These are phyloP conservation scores for Colletotrichum noveboracense DNA, from an alignment of 2,329 filamentous ascomycete species.

Conservation along the genomic window DNA sequence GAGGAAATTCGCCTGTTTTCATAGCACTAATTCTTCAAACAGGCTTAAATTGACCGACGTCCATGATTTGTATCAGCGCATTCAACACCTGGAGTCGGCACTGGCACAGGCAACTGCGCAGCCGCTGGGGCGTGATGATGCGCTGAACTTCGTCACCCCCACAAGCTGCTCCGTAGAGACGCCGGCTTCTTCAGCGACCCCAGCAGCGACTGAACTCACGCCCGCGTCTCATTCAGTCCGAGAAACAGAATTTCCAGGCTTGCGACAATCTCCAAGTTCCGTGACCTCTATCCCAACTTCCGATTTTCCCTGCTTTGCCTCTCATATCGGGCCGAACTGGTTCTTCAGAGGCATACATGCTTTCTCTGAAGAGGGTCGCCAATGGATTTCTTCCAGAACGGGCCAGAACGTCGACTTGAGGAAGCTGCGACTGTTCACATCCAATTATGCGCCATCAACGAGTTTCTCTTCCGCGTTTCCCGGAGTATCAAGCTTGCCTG, in stretches of 20 bases:
- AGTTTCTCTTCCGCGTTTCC: neutral
- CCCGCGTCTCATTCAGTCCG: neutral
- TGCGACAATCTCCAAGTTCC: neutral
- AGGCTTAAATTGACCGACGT: neutral
- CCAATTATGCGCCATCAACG: neutral
- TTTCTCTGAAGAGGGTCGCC: neutral
- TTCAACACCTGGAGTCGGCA: neutral
- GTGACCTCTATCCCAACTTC: neutral
- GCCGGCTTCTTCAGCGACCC: neutral
- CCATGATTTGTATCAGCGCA: neutral
- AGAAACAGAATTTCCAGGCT: neutral
- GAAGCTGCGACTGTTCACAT: neutral
- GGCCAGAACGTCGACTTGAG: neutral
- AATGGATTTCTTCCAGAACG: neutral
- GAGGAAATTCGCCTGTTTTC: rapidly evolving
- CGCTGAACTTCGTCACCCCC: neutral
- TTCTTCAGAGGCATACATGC: conserved; percentile 6
- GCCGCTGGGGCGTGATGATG: neutral
- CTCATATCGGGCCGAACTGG: neutral
- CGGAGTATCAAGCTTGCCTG: neutral
- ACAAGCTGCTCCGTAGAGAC: neutral
- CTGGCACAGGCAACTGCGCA: neutral
- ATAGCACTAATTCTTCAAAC: neutral
- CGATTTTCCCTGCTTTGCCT: neutral
- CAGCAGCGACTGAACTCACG: neutral